Percentiles rank a stretch among this genome's conserved stretches.
phyloP scores from a whole-genome alignment of 2,329 filamentous ascomycete species.

The Hymenoscyphus fructigenus region DNA sequence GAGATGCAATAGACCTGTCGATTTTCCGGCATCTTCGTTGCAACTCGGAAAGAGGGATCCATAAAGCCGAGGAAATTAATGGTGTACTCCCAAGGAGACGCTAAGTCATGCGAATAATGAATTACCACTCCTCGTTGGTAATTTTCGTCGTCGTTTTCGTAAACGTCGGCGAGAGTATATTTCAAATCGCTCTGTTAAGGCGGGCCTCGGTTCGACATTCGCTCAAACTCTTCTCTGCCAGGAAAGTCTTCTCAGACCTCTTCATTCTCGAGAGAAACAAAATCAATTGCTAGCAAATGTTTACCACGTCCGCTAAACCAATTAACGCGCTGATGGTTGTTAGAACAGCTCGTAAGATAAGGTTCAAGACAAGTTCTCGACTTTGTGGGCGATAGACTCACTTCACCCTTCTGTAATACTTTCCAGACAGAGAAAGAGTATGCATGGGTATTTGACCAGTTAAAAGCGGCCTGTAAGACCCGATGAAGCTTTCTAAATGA shows the following conservation, averaged over 20 bases:
- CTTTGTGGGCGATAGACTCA: no score
- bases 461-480: no score
- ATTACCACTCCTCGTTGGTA: background rate
- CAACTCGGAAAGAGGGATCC: background rate
- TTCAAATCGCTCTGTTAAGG: background rate
- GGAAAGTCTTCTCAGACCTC: background rate
- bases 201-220: background rate
- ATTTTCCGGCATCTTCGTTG: background rate
- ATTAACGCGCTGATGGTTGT: no score
- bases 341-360: no score
- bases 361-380: no score
- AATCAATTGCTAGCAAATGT: background rate
- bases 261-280: background rate
- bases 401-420: no score
- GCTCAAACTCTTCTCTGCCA: no score
- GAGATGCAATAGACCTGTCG: background rate
- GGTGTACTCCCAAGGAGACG: no score
- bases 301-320: background rate
- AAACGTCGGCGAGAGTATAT: background rate
- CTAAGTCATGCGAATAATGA: background rate
- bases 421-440: no score
- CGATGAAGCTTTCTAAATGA: no score
- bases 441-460: no score
- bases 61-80: background rate
- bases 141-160: background rate